Conservation (phyloP, 805 yeast genomes). For the Pichia insulana region DNA sequence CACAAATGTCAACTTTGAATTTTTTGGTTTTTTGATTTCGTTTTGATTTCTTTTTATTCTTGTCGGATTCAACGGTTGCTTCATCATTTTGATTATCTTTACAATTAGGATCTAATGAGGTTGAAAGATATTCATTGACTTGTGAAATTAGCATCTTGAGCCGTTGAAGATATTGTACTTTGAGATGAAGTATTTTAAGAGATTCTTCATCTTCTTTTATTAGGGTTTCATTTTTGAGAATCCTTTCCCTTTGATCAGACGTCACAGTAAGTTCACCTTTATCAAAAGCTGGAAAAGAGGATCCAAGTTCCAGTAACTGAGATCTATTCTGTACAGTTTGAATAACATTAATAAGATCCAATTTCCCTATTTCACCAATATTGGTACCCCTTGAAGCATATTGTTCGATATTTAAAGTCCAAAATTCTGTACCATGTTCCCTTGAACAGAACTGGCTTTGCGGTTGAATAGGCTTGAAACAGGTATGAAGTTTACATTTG, state of each 20-base stretch:
- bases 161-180: conserved; percentile 20
- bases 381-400: conserved; percentile 9
- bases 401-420: conserved; percentile 24
- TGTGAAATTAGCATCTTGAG: conserved; percentile 31
- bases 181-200: conserved; percentile 11
- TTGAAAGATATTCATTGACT: conserved; percentile 30
- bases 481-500: conserved; percentile 55
- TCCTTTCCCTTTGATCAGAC: conserved; percentile 6
- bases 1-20: conserved; percentile 44
- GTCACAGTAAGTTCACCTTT: conserved; percentile 10
- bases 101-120: conserved; percentile 2
- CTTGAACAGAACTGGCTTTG: conserved; percentile 65
- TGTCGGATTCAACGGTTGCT: not conserved
- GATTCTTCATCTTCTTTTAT: conserved; percentile 13
- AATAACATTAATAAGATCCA: conserved; percentile 8
- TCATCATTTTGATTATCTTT: not conserved
- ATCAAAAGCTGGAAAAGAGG: conserved; percentile 34
- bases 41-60: conserved; percentile 13
- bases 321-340: conserved; percentile 13
- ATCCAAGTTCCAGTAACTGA: conserved; percentile 27
- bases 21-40: conserved; percentile 18
- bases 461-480: conserved; percentile 45
- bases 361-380: conserved; percentile 3
- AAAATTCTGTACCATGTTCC: conserved; percentile 55
- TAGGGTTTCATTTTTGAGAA: conserved; percentile 19